Evolutionary conservation across 2,329 filamentous ascomycete genomes (phyloP), one percentile per base, ranked within the genome.

Genomic region (Colletotrichum shisoi): DNA sequence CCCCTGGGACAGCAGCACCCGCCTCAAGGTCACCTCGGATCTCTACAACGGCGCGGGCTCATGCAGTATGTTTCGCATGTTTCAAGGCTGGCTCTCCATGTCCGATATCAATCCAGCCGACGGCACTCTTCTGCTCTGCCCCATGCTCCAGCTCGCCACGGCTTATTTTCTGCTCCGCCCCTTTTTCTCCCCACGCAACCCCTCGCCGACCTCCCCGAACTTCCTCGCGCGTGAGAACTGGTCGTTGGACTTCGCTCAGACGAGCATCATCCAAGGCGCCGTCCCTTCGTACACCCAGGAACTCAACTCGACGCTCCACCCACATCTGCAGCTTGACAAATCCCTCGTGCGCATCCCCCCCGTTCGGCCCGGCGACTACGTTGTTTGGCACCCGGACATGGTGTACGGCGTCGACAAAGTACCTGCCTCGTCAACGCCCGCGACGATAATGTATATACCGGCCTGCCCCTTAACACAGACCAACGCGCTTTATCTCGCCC

Each of bases 131-230:
- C 83, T 89, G 19, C 89, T 94, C 1, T 93, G 92, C 69, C 91
- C 92, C 0, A 83, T 70, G 69, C 69, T 70, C 37, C 69, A 84
- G 60, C 85, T 91, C 62, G 88, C 91, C 17, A 94, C 91, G 0
- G 89, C 91, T 2, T 95, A 95, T 77, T 89, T 89, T 70, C 83
- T 95, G 0, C 83, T 95, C 2, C 85, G 91, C 0, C 92, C 92
- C 0, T 93, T 94, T 77, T 93, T 94, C 78, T 71, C 72, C 13
- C 76, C 78, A 21, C 69, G 70, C 17, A 80, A 78, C n/a, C 76
- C 79, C 21, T 73, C 80, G 7, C 57, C 57, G 11, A 48, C 48
- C 9, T 77, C 79, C 21, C 73, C 75, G 19, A 76, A 76, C 57
- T 79, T 77, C 57, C 74, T 82, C 4, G 75, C 80, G 8, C 73